Evolutionary conservation across 2,329 filamentous ascomycete genomes (phyloP).

Genomic region (Reticulascus tulasneorum): DNA sequence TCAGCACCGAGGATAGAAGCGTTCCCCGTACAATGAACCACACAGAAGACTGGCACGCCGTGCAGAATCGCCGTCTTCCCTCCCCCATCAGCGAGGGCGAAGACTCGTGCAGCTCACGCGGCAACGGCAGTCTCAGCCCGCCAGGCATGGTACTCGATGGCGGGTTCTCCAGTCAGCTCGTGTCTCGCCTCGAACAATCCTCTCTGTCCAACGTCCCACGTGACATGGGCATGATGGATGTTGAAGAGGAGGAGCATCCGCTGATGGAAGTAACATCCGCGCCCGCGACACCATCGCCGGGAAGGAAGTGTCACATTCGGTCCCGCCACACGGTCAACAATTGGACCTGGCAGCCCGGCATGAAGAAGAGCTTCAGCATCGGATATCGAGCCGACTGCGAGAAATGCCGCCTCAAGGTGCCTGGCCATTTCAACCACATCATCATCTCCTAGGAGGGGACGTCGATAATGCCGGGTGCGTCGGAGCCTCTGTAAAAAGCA

Average conservation of each 20-base stretch:
- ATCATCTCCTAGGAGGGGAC: slow-evolving; percentile 57
- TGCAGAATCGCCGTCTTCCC: slow-evolving; percentile 51
- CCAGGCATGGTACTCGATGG: slow-evolving; percentile 27
- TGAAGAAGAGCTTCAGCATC: slow-evolving; percentile 72
- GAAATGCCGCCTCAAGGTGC: slow-evolving; percentile 70
- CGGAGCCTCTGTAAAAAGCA: no score
- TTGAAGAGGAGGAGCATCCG: slow-evolving; percentile 16
- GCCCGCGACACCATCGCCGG: slow-evolving; percentile 35
- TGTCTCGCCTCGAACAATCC: slow-evolving; percentile 28
- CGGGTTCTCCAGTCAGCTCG: slow-evolving; percentile 28
- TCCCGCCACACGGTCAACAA: slow-evolving; percentile 57
- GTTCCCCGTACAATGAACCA: slow-evolving; percentile 46
- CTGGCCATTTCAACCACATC: slow-evolving; percentile 79
- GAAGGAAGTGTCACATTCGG: slow-evolving; percentile 52
- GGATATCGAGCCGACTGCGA: slow-evolving; percentile 75
- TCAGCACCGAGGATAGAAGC: slow-evolving; percentile 32
- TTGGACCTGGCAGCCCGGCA: slow-evolving; percentile 58
- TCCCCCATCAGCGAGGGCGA: slow-evolving; percentile 59
- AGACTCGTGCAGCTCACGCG: slow-evolving; percentile 25
- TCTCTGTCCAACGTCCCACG: slow-evolving; percentile 3
- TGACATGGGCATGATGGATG: slow-evolving; percentile 29
- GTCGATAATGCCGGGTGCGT: no score
- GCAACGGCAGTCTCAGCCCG: slow-evolving; percentile 27
- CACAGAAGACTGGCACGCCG: slow-evolving; percentile 45
- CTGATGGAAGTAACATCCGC: slow-evolving; percentile 21